Evolutionary conservation across 129 eudicot genomes (phyloP), one percentile per base, ranked within the genome.

Genomic region (Kitagawia praeruptora): DNA sequence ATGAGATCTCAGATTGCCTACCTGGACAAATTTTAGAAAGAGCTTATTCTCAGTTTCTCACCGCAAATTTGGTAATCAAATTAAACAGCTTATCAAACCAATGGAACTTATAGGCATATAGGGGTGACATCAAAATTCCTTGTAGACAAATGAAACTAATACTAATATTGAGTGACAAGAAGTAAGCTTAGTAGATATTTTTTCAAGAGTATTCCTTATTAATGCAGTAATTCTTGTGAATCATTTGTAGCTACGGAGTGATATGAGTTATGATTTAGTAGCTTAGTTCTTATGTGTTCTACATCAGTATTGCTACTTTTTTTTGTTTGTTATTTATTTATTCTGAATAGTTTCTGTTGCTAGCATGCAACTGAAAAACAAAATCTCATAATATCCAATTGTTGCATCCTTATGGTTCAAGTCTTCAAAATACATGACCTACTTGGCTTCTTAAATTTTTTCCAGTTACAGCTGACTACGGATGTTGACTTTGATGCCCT

Each of bases 381-480:
- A 23, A 56, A 23, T 5, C 28, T 56, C 66, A 56, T 8, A 56
- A 23, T 56, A 7, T 21, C 31, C 31, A 21, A 8, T 23, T 1
- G 13, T 13, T 56, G 28, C 31, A 56, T 23, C 66, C 66, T 23
- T 70, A 70, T 0, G 13, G 75, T 37, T 70, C 4, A 31, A 70
- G 25, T 37, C 48, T 39, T 70, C 28, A 14, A 34, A 28, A 31
- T 19, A 27, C 19, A 7, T 47, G 31, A 48, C 56, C 47, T 46
- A 9, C n/a, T 69, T 54, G 7, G 54, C 15, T 49, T 51, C 70
- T 38, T n/a, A 39, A 79, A 61, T 45, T 67, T 42, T 74, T 64
- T 77, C 80, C 89, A 95, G 96, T 83, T 95, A 74, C 97, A 93
- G 5, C 76, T 95, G 90, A 96, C 92, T 8, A 64, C 77, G 63